Conservation (phyloP, 495 filamentous ascomycete species). For the Neurospora sp. region DNA sequence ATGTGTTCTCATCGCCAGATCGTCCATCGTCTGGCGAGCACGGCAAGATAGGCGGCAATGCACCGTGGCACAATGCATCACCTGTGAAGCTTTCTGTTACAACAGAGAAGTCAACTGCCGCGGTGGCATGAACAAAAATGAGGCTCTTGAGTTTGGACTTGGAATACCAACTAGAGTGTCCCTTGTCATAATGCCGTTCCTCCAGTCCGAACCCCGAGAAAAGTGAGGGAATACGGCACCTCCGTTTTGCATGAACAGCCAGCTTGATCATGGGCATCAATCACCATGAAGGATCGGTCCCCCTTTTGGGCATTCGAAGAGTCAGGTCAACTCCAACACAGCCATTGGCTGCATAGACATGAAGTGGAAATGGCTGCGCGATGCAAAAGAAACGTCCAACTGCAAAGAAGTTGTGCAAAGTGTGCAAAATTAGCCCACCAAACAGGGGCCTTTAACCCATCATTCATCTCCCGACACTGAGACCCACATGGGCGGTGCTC, state of each 20-base stretch:
- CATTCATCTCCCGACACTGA: not conserved
- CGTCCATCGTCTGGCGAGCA: not conserved
- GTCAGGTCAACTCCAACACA: not conserved
- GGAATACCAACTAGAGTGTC: not conserved
- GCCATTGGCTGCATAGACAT: not conserved
- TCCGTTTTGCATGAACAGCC: not conserved
- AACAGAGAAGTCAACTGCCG: not conserved
- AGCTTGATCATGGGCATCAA: not conserved
- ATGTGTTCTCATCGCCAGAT: not conserved
- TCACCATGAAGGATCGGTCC: not conserved
- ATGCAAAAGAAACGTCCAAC: not conserved
- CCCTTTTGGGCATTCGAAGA: not conserved
- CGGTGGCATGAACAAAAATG: not conserved
- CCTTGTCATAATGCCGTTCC: not conserved
- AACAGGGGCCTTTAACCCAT: not conserved
- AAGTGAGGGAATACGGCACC: not conserved
- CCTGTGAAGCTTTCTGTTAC: not conserved
- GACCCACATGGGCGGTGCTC: not conserved
- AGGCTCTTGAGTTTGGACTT: not conserved
- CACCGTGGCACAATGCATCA: not conserved
- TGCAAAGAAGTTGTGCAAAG: not conserved
- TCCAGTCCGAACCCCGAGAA: not conserved
- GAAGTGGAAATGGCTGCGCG: not conserved
- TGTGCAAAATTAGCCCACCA: not conserved
- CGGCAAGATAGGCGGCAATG: not conserved